Base-by-base conservation (phyloP, 805 yeast genomes). In the Candida gorgasii region DNA sequence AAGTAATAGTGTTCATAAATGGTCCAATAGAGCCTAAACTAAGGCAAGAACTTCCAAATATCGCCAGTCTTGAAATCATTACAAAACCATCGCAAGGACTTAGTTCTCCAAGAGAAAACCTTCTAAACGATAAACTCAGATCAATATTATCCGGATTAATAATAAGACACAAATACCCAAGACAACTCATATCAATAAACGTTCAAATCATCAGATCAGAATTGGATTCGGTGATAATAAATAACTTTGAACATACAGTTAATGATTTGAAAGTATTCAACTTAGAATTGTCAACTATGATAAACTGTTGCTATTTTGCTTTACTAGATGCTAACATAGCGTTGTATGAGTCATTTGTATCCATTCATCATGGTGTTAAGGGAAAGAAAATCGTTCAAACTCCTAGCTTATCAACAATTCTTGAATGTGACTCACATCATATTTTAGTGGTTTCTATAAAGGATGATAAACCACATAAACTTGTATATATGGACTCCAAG, bases 1-100 rank as follows among this genome's bases (percentile, higher is more conserved):
- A 76, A 43, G 81, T 86, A 2, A 63, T 90, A 2, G 79, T 84
- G 32, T 81, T 96, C 0, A 90, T 92, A 1, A 77, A 90, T 1
- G 99, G 99, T 0, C 99, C 99, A 0, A 76, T 92, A 22, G 97
- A 92, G 55, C 82, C 88, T 8, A 84, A 83, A 58, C 63, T 79
- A 11, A 77, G 92, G 52, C 96, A 89, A 57, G 98, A 92, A 59
- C 62, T 82, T 24, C 96, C 97, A 8, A 82, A 86, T 12, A 69
- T 74, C 34, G 84, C 92, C 12, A 81, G 87, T 13, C 60, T 93
- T 13, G 97, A 89, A 60, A 75, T 93, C 6, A 76, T 80, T 15
- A 81, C 90, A 2, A 71, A 89, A 29, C 97, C 98, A 1, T 79
- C 84, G 16, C 66, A 72, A 11, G 98, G 97, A 1, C 74, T 84